A percentile compares a stretch with the other conserved stretches of the same genome.
phyloP scores from a whole-genome alignment of 2,329 filamentous ascomycete genomes.

The Penicillium sp. region DNA sequence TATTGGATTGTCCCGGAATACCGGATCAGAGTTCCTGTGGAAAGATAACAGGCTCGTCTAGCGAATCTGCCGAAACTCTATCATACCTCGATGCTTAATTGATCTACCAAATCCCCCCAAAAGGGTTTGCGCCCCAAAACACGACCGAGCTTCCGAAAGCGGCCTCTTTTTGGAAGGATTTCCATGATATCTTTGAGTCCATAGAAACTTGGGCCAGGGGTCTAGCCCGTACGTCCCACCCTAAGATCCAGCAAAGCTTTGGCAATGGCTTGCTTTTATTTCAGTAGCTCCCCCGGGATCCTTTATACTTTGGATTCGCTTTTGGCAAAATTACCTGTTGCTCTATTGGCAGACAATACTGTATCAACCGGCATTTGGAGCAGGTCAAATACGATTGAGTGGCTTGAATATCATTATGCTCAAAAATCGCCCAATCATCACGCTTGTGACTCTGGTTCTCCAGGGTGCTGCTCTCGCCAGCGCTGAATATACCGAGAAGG shows the following conservation, averaged over 20 bases:
- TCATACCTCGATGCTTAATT: neutral
- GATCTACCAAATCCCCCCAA: neutral
- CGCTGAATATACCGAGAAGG: slow-evolving; percentile 33
- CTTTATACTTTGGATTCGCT: neutral
- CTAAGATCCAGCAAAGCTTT: neutral
- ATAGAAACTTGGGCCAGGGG: slow-evolving; percentile 10
- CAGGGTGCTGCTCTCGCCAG: slow-evolving; percentile 16
- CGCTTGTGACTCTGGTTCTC: slow-evolving; percentile 16
- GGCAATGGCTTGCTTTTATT: slow-evolving; percentile 4
- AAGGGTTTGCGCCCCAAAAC: neutral
- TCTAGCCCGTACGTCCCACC: slow-evolving; percentile 14
- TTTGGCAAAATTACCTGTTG: neutral
- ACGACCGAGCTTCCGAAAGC: slow-evolving; percentile 16
- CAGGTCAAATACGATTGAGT: neutral
- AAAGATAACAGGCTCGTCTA: too few relatives aligned
- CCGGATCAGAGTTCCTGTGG: too few relatives aligned
- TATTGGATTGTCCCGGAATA: neutral
- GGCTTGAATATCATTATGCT: slow-evolving; percentile 8
- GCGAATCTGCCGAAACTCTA: neutral
- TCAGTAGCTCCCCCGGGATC: neutral
- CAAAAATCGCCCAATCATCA: neutral
- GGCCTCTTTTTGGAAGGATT: slow-evolving; percentile 4
- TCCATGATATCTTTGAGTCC: slow-evolving; percentile 5
- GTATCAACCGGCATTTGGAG: neutral
- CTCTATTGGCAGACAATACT: neutral